These are phyloP conservation scores for Trypanosoma theileri DNA, from an alignment of 208 protist species.

Conservation along the genomic window DNA sequence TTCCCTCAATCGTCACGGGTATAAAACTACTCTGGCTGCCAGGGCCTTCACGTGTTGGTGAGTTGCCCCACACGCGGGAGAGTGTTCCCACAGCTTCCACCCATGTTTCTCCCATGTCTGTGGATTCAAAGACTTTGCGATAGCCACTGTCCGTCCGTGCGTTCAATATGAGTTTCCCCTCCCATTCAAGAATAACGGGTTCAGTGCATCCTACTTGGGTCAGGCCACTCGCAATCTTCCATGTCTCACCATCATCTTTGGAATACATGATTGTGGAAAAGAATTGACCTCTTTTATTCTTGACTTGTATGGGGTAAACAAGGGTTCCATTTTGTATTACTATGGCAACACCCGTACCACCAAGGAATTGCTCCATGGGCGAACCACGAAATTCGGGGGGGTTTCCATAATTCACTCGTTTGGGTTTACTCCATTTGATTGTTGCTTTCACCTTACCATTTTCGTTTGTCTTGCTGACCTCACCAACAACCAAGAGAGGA, in stretches of 20 bases:
- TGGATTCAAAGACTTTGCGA: conserved; percentile 19
- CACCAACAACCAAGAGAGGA: conserved; percentile 10
- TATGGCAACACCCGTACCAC: conserved; percentile 14
- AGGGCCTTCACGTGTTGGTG: neutral
- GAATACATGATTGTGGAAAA: conserved; percentile 17
- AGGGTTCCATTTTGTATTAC: conserved; percentile 14
- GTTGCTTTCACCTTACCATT: conserved; percentile 3
- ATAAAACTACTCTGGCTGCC: conserved; percentile 15
- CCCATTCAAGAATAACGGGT: conserved; percentile 5
- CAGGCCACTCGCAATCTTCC: neutral
- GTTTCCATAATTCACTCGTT: neutral
- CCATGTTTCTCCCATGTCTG: conserved; percentile 17
- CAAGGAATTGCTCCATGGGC: conserved; percentile 8
- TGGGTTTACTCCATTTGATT: conserved; percentile 7
- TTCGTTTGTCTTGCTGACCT: conserved; percentile 4
- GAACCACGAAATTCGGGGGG: neutral
- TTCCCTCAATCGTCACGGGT: conserved; percentile 11
- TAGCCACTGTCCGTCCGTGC: neutral
- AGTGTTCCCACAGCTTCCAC: conserved; percentile 5
- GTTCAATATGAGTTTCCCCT: conserved; percentile 19
- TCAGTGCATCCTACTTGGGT: neutral
- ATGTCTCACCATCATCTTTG: conserved; percentile 9
- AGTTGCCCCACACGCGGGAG: conserved; percentile 23
- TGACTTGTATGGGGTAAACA: conserved; percentile 20
- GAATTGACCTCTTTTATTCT: neutral